Base-by-base conservation (phyloP, 768 basidiomycete genomes). In the Lepiota brunneoincarnata region DNA sequence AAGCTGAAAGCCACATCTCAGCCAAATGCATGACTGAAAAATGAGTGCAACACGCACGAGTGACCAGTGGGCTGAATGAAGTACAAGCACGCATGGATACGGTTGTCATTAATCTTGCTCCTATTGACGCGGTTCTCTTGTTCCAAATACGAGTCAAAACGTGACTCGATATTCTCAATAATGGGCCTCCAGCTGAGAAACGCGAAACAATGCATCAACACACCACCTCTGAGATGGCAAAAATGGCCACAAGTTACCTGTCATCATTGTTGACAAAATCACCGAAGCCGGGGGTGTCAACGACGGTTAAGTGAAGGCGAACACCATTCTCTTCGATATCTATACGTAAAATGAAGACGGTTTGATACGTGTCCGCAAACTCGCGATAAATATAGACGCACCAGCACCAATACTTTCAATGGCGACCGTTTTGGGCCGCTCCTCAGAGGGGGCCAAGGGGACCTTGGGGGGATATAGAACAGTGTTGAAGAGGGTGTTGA, bases 201-300 rank as follows among this genome's bases (percentile, higher is more conserved):
- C 45, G 24, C 18, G 56, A 47, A 59, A 63, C 59, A 28, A 60
- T 58, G 58, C 39, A 61, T 58, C 50, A 61, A 52, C 45, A 47
- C 49, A 47, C 31, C 18, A 24, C 36, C 17, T 37, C 45, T 61
- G 60, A 55, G 51, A 52, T 20, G 15, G 48, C 39, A 64, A 47
- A 58, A 55, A 52, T 54, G 49, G 49, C 51, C 49, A 54, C 46
- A 49, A 44, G 62, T 60, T 58, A 93, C 93, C 94, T 94, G 66
- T 97, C 93, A 63, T 97, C 93, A 70, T 99, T 99, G 79, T 99
- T 98, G 67, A 98, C 95, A 70, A 97, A 98, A 71, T 99, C 97
- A 57, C 97, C 97, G 66, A 98, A 99, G 31, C 97, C 97, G 53
- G 97, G 97, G 24, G 95, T 99, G 69, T 99, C 97, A 59, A 99